Evolutionary conservation across 2,329 filamentous ascomycete species (phyloP).

Genomic region (Fusarium sp.): DNA sequence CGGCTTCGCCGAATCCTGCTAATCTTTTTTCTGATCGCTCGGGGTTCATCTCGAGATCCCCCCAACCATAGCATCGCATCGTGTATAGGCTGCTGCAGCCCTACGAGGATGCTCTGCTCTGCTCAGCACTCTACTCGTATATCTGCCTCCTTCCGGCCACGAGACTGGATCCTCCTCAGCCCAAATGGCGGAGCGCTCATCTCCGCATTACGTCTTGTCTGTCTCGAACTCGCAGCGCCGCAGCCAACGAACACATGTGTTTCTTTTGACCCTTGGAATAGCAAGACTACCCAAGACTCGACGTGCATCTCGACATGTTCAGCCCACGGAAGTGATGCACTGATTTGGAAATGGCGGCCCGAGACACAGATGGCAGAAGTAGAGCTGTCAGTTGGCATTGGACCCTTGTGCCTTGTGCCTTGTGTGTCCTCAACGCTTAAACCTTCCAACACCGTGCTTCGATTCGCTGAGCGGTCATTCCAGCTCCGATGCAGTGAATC

Average conservation of each 20-base stretch:
- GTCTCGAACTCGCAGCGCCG: slow-evolving; percentile 6
- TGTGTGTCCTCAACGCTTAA: background rate
- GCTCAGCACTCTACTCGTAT: background rate
- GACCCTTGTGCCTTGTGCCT: slow-evolving; percentile 10
- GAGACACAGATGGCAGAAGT: slow-evolving; percentile 13
- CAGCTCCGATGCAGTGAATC: slow-evolving; percentile 39
- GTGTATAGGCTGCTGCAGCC: slow-evolving; percentile 40
- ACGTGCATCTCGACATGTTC: slow-evolving; percentile 23
- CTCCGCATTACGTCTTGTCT: slow-evolving; percentile 14
- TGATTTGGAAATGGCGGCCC: slow-evolving; percentile 40
- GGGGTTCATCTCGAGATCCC: slow-evolving; percentile 11
- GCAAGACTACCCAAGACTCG: slow-evolving; percentile 11
- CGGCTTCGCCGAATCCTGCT: slow-evolving; percentile 46
- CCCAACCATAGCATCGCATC: slow-evolving; percentile 2
- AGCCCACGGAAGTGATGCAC: slow-evolving; percentile 37
- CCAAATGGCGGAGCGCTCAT: slow-evolving; percentile 27
- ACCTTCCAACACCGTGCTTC: background rate
- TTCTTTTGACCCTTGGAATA: background rate
- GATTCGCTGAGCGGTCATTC: slow-evolving; percentile 17
- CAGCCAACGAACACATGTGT: slow-evolving; percentile 10
- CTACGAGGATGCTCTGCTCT: slow-evolving; percentile 30
- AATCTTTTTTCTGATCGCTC: slow-evolving; percentile 48
- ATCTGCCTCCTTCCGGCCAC: background rate
- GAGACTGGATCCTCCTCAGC: background rate
- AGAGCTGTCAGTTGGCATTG: slow-evolving; percentile 32